phyloP scores from a whole-genome alignment of 371 early-diverging fungal species.

The Catenaria anguillulae region DNA sequence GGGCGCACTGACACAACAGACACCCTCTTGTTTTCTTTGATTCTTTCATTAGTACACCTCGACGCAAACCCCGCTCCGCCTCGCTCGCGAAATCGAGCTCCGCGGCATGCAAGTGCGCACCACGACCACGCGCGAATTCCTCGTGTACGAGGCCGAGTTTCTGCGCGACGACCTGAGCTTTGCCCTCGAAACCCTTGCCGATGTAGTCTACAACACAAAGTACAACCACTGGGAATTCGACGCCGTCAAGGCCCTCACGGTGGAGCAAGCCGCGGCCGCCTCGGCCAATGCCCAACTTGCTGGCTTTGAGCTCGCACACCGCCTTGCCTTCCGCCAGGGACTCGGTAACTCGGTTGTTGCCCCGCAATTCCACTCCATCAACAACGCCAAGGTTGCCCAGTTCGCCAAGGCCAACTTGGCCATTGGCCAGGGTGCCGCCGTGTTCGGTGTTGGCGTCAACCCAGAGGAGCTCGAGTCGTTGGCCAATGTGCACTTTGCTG shows the following conservation, averaged over 20 bases:
- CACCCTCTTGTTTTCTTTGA: too few relatives aligned
- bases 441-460: constrained; percentile 74
- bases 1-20: background rate
- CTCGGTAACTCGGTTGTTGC: constrained; percentile 90
- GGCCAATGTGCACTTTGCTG: constrained; percentile 38
- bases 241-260: constrained; percentile 50
- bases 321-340: constrained; percentile 81
- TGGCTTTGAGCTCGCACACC: constrained; percentile 69
- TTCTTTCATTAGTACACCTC: constrained; percentile 48
- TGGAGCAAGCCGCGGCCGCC: constrained; percentile 52
- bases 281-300: constrained; percentile 42
- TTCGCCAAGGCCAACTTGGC: constrained; percentile 49
- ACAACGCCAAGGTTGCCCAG: constrained; percentile 45
- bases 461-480: constrained; percentile 46
- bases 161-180: constrained; percentile 77
- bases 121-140: constrained; percentile 62
- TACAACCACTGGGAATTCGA: constrained; percentile 75
- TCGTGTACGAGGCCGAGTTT: constrained; percentile 74
- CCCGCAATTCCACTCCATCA: constrained; percentile 34
- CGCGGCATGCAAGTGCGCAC: constrained; percentile 75
- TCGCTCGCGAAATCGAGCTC: constrained; percentile 81
- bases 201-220: constrained; percentile 60
- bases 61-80: constrained; percentile 72
- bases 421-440: constrained; percentile 56
- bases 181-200: constrained; percentile 67